Evolutionary conservation across 345 rosid species (phyloP), one percentile per base, ranked within the genome.

Genomic region (Melaleuca quinquenervia): DNA sequence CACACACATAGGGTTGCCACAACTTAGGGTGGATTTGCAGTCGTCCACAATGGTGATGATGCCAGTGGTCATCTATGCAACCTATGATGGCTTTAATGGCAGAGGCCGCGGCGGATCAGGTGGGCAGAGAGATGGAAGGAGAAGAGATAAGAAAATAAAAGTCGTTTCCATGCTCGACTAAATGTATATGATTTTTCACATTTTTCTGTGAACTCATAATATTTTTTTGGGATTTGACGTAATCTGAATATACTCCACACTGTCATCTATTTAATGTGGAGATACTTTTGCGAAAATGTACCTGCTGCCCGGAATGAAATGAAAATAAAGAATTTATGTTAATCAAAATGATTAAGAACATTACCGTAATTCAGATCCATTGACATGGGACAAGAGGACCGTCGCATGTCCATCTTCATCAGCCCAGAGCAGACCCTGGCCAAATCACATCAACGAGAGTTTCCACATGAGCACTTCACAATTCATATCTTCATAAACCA

Each of bases 371-470:
- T 88, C 76, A 36, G 92, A 87, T 12, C 92, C 92, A 70, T 88
- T 83, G 27, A 90, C 75, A 22, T 92, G 88, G 29, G 93, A 87
- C 58, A 89, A 86, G 76, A 92, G 88, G 84, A 89, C 88, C 1
- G 85, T 89, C 26, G 86, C 87, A 10, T 21, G 45, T 16, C 91
- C 91, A 16, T 87, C 90, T 78, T 92, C 93, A 22, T 70, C 88
- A 29, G 91, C 90, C 91, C 89, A 88, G 22, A 92, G 89, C 90
- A 93, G 89, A 45, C 93, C 95, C 95, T 91, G 85, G 20, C 82
- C 58, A n/a, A 5, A 64, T 85, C 82, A 32, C 48, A 50, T n/a
- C n/a, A 48, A 12, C 32, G 44, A 41, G 50, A 55, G 80, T n/a
- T 44, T 14, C 45, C 52, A 16, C 18, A 6, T 32, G 14, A 84